phyloP scores from a whole-genome alignment of 2,329 filamentous ascomycete species.

The Diplocarpon mali region DNA sequence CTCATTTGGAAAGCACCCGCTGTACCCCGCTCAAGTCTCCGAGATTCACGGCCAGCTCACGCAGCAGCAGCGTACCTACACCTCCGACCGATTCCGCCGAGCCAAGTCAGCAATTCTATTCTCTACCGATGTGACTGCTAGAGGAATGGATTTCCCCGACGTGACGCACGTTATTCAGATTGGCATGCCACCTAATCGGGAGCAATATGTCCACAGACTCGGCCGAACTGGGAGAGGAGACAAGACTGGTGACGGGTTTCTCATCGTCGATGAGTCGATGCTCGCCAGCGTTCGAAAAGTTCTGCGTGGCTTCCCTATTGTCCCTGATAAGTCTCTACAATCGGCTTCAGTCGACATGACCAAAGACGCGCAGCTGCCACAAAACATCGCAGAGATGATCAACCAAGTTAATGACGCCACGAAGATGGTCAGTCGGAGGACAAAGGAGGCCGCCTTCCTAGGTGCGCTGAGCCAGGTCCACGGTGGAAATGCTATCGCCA shows the following conservation, averaged over 20 bases:
- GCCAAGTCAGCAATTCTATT: conserved; percentile 53
- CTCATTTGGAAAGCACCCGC: conserved; percentile 18
- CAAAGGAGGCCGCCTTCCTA: conserved; percentile 23
- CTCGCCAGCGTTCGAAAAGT: conserved; percentile 14
- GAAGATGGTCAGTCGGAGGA: conserved; percentile 19
- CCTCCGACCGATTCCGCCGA: conserved; percentile 61
- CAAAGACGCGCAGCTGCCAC: conserved; percentile 26
- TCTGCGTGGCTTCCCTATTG: conserved; percentile 24
- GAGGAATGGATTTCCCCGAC: conserved; percentile 75
- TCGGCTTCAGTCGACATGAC: conserved; percentile 26
- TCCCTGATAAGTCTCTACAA: conserved; percentile 18
- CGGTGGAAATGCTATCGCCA: neutral
- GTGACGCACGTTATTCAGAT: conserved; percentile 71
- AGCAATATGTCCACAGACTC: conserved; percentile 67
- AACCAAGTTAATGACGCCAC: conserved; percentile 22
- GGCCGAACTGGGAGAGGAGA: conserved; percentile 67
- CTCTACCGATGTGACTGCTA: conserved; percentile 70
- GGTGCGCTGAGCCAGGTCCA: conserved; percentile 12
- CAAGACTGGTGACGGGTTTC: conserved; percentile 53
- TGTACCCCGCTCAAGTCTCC: conserved; percentile 22
- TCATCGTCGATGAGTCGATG: conserved; percentile 20
- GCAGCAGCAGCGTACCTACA: conserved; percentile 57
- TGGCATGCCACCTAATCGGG: conserved; percentile 49
- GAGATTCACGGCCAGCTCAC: conserved; percentile 71
- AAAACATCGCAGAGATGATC: conserved; percentile 19